These are phyloP conservation scores for Fragaria vesca DNA, from an alignment of 306 rosid species.

Conservation along the genomic window DNA sequence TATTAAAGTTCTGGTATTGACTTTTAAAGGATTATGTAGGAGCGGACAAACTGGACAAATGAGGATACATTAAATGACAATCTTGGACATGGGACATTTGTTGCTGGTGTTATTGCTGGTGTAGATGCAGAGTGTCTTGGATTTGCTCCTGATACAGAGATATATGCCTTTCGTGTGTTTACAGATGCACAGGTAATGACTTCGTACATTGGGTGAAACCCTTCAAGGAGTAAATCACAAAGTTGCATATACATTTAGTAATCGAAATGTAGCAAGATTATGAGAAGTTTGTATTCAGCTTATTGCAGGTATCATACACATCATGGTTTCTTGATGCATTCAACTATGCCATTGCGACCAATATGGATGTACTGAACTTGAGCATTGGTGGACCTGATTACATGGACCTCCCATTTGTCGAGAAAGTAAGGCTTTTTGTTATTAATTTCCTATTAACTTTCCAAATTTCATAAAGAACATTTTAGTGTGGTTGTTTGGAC, in stretches of 20 bases:
- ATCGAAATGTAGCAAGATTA: constrained; percentile 46
- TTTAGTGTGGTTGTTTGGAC: background rate
- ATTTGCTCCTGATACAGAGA: constrained; percentile 96
- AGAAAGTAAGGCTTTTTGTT: constrained; percentile 53
- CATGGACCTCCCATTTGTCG: constrained; percentile 96
- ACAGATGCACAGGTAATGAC: constrained; percentile 99
- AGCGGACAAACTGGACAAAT: constrained; percentile 98
- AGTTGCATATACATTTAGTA: constrained; percentile 16
- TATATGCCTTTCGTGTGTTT: constrained; percentile 96
- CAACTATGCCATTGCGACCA: constrained; percentile 94
- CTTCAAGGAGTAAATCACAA: background rate
- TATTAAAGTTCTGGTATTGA: constrained; percentile 17
- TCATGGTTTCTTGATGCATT: constrained; percentile 99
- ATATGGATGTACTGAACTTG: constrained; percentile 93
- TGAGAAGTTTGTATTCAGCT: constrained; percentile 88
- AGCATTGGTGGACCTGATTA: constrained; percentile 99
- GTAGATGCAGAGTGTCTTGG: constrained; percentile 86
- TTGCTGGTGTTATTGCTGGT: constrained; percentile 96
- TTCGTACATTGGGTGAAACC: constrained; percentile 25
- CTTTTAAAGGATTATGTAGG: constrained; percentile 46
- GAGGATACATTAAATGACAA: constrained; percentile 91
- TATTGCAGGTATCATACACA: constrained; percentile 96
- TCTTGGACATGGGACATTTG: constrained; percentile 98
- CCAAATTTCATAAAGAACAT: background rate
- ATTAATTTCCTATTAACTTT: background rate